Evolutionary conservation across 2,329 filamentous ascomycete species (phyloP), one percentile per base, ranked within the genome.

Genomic region (Chalaropsis thielavioides): DNA sequence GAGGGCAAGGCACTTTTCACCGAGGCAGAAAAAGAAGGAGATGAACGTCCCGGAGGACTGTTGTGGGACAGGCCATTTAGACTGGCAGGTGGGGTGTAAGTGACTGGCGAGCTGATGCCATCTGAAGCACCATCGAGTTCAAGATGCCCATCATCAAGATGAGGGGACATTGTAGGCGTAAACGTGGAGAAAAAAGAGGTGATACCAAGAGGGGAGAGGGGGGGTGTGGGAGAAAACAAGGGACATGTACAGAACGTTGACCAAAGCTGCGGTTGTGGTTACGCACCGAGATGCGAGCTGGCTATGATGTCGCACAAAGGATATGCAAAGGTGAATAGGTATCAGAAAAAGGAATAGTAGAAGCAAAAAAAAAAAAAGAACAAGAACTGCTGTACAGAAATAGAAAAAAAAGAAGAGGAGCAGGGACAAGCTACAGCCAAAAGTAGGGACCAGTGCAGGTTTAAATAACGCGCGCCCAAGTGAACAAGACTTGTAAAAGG

Each of bases 1-100:
- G 81, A 75, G 62, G 74, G 77, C 17, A 87, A 76, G 62, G 68
- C 67, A 67, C 77, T n/a, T 35, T 61, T 40, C 4, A 66, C 54
- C 10, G 51, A 27, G 6, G 61, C 22, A 40, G 56, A 44, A 41
- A 35, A 43, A 24, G 59, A 24, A 24, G 60, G 60, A 19, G 59
- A 60, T 7, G 27, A 2, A 44, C 40, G 60, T 11, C 54, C 54
- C 15, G 15, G 15, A 17, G 58, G 49, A 27, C 59, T 67, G 19
- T 49, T 17, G n/a, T 24, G 31, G n/a, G 44, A 35, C n/a, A 41
- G 11, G 24, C 27, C 63, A 54, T 43, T 64, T 13, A 41, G 54
- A 44, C 59, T 67, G 22, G 43, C 60, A 13, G 66, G 46, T 6
- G 66, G 63, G 22, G 64, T 68, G 58, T 64, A 67, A 24, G 65